phyloP scores from a whole-genome alignment of 2,329 filamentous ascomycete genomes.

The Sporothrix humicola region DNA sequence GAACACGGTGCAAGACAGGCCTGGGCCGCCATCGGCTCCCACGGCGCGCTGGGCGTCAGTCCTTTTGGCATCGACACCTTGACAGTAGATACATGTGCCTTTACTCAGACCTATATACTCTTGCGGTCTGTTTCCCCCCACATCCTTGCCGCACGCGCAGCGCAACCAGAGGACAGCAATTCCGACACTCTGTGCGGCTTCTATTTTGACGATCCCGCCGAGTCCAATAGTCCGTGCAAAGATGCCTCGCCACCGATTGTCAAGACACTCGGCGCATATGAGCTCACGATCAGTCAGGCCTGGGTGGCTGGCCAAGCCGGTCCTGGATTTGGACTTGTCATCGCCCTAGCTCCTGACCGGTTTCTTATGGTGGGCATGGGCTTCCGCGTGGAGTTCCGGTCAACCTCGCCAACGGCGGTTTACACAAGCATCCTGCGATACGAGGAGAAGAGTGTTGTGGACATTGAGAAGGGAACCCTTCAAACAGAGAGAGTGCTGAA shows the following conservation, averaged over 20 bases:
- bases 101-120: neutral
- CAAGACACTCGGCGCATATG: neutral
- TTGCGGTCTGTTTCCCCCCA: neutral
- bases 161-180: too few species aligned
- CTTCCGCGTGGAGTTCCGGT: neutral
- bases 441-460: neutral
- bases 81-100: neutral
- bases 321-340: neutral
- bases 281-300: neutral
- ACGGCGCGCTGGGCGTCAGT: neutral
- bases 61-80: neutral
- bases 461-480: neutral
- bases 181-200: neutral
- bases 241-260: neutral
- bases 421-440: neutral
- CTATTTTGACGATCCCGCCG: neutral
- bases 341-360: neutral
- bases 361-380: neutral
- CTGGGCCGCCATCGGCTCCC: neutral
- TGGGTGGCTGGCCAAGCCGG: neutral
- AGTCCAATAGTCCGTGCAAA: neutral
- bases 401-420: neutral
- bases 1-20: neutral
- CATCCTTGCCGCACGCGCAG: too few species aligned
- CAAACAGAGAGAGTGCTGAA: neutral